A percentile compares a stretch with the other conserved stretches of the same genome.
These are phyloP conservation scores for Eucalyptus paniculata DNA, from an alignment of 345 rosid species.

Conservation along the genomic window DNA sequence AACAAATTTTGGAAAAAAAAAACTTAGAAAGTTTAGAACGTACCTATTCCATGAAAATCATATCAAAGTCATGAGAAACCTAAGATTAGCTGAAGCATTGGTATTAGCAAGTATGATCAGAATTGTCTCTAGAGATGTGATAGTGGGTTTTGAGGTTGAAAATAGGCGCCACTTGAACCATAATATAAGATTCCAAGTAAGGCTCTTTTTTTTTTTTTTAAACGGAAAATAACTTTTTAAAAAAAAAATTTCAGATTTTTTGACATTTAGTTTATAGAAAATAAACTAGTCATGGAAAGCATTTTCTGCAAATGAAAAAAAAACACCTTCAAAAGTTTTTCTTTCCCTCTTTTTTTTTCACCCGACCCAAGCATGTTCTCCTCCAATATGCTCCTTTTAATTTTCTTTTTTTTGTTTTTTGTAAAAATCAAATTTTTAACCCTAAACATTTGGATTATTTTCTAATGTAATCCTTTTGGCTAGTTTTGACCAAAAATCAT, in stretches of 20 bases:
- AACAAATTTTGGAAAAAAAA: background rate
- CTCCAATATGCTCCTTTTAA: background rate
- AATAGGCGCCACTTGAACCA: background rate
- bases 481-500: too few species aligned
- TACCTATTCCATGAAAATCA: background rate
- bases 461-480: too few species aligned
- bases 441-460: too few species aligned
- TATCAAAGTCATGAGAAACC: background rate
- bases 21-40: background rate
- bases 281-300: too few species aligned
- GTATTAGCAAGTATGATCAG: background rate
- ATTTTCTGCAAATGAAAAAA: too few species aligned
- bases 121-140: background rate
- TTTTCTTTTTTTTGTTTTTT: too few species aligned
- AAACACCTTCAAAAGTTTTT: too few species aligned
- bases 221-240: fast-evolving
- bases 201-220: background rate
- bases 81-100: background rate
- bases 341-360: background rate
- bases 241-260: too few species aligned
- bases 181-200: background rate
- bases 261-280: fast-evolving
- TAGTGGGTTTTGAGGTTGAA: background rate
- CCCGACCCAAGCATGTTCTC: background rate
- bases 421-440: too few species aligned